A percentile compares a stretch with the other conserved stretches of the same genome.
These are phyloP conservation scores for Aspergillus funiculosus DNA, from an alignment of 495 filamentous ascomycete genomes.

Conservation along the genomic window DNA sequence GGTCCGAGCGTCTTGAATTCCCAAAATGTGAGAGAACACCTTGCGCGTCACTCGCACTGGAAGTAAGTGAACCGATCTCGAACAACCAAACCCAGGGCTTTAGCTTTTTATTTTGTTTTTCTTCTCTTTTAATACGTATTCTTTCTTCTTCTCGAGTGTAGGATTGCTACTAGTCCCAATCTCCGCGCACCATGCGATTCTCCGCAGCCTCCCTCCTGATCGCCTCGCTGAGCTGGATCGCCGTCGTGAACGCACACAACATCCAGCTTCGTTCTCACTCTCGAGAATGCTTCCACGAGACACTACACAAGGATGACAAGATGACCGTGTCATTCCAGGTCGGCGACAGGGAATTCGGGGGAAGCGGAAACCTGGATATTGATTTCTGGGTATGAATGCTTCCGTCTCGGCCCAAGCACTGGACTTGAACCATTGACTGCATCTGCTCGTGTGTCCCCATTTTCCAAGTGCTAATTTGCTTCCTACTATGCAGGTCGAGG, in stretches of 20 bases:
- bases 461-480: slow-evolving; percentile 18
- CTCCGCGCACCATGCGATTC: slow-evolving; percentile 47
- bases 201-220: slow-evolving; percentile 50
- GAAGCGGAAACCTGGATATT: slow-evolving; percentile 89
- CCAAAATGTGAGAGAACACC: slow-evolving; percentile 28
- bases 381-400: slow-evolving; percentile 93
- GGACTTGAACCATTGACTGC: too few species aligned
- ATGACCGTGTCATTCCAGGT: slow-evolving; percentile 99
- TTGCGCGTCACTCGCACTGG: slow-evolving; percentile 27
- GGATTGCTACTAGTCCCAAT: neutral
- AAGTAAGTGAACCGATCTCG: slow-evolving; percentile 9
- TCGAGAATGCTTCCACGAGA: slow-evolving; percentile 95
- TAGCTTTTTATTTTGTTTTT: neutral
- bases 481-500: slow-evolving; percentile 57
- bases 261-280: slow-evolving; percentile 88
- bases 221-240: slow-evolving; percentile 59
- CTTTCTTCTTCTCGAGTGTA: neutral
- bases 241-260: slow-evolving; percentile 72
- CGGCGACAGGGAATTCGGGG: slow-evolving; percentile 91
- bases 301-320: slow-evolving; percentile 84
- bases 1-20: slow-evolving; percentile 41
- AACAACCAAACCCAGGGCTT: slow-evolving; percentile 10
- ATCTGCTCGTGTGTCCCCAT: too few species aligned
- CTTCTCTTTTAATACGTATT: slow-evolving; percentile 9
- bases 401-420: too few species aligned